Evolutionary conservation across 495 filamentous ascomycete species (phyloP).

Genomic region (Pseudomonodictys pantanalensis): DNA sequence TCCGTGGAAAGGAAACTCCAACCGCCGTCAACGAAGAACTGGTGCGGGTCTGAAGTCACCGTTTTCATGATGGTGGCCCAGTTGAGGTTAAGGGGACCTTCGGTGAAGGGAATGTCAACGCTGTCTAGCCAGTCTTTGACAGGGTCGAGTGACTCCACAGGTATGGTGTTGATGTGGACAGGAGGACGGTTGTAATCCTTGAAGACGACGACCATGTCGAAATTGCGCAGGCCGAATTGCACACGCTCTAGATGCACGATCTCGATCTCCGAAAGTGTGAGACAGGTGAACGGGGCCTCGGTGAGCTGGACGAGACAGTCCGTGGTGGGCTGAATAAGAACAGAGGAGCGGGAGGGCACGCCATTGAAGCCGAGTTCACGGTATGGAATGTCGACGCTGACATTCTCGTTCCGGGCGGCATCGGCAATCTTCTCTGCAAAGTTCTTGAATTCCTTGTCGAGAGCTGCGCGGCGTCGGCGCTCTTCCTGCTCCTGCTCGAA

Average conservation of each 20-base stretch:
- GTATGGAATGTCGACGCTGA: slow-evolving; percentile 94
- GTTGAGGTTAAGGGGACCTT: slow-evolving; percentile 95
- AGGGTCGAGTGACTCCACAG: slow-evolving; percentile 86
- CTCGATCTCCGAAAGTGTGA: slow-evolving; percentile 94
- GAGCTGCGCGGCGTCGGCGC: slow-evolving; percentile 77
- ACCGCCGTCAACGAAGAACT: slow-evolving; percentile 92
- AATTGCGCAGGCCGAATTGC: slow-evolving; percentile 97
- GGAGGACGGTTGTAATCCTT: slow-evolving; percentile 89
- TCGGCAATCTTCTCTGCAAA: slow-evolving; percentile 98
- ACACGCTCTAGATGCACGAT: slow-evolving; percentile 95
- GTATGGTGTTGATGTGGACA: slow-evolving; percentile 96
- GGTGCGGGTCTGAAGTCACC: slow-evolving; percentile 84
- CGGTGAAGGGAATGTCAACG: slow-evolving; percentile 88
- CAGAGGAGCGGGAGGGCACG: slow-evolving; percentile 91
- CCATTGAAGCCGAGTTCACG: slow-evolving; percentile 95
- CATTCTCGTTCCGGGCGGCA: slow-evolving; percentile 71
- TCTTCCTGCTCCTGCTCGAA: slow-evolving; percentile 99
- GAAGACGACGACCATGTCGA: slow-evolving; percentile 96
- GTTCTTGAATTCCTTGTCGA: slow-evolving; percentile 91
- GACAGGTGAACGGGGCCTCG: slow-evolving; percentile 91
- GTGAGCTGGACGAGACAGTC: slow-evolving; percentile 98
- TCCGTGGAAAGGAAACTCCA: slow-evolving; percentile 92
- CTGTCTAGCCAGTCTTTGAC: slow-evolving; percentile 98
- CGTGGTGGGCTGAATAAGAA: slow-evolving; percentile 91
- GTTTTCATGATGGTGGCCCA: slow-evolving; percentile 99